Evolutionary conservation across 176 grass and related monocot genomes (phyloP).

Genomic region (Phragmites australis): DNA sequence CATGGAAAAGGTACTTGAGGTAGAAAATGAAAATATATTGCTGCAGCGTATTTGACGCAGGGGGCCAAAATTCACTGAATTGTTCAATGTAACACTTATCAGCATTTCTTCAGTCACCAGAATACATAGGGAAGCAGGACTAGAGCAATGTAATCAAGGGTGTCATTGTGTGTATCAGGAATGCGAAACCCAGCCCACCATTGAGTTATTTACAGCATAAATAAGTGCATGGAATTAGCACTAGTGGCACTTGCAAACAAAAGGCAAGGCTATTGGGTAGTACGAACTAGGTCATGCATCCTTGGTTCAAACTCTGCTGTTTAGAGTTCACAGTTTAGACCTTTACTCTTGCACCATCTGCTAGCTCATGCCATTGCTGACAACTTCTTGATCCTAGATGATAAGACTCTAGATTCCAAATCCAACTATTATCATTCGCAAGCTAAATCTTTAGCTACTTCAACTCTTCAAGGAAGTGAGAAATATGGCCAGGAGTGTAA

Average conservation of each 20-base stretch:
- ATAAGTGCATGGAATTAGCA: neutral
- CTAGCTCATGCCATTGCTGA: neutral
- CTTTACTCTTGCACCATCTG: neutral
- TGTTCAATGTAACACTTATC: neutral
- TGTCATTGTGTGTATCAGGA: neutral
- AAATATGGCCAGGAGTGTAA: neutral
- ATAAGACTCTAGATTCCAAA: neutral
- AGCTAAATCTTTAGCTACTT: conserved; percentile 12
- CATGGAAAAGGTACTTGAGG: neutral
- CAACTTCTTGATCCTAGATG: neutral
- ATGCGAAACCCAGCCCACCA: neutral
- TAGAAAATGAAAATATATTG: neutral
- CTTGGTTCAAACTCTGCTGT: neutral
- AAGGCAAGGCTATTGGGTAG: neutral
- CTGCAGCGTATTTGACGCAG: neutral
- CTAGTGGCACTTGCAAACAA: neutral
- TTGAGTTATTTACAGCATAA: neutral
- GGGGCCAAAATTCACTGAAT: neutral
- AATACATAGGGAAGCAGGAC: neutral
- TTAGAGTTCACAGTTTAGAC: neutral
- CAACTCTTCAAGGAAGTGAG: neutral
- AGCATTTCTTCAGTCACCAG: neutral
- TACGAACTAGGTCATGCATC: neutral
- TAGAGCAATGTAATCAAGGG: neutral
- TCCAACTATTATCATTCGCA: neutral